Base-by-base conservation (phyloP, 352 stramenopile genomes). In the Phytophthora pluvialis region DNA sequence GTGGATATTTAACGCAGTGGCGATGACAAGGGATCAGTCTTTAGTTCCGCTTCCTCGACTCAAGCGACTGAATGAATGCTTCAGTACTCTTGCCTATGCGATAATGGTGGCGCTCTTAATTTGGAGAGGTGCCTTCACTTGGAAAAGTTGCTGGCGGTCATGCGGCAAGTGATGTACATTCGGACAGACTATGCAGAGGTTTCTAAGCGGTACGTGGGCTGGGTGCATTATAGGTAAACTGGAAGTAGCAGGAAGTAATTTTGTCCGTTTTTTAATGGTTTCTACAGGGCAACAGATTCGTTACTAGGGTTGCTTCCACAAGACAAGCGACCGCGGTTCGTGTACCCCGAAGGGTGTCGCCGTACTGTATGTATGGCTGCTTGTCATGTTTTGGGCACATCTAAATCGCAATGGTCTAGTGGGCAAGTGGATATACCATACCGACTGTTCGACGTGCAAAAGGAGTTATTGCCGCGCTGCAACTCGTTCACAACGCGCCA, bases 121-220 rank as follows among this genome's bases (percentile, higher is more conserved):
- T 56, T 68, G 36, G 60, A 68, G 18, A 35, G 53, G 1, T 68
- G 60, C 8, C 16, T 68, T 44, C 43, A 68, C 29, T 44, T 68
- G 52, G 51, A 67, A 45, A 62, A 67, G n/a, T 21, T 68, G 44
- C 21, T 68, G 16, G 21, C 43, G 12, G 45, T 62, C 10, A 53
- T 68, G 36, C 60, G 61, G 2, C 53, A 64, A 51, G 32, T 69
- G 11, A 64, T 64, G 46, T 59, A 59, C 15, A 47, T 53, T 58
- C 53, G 53, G 31, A 25, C 26, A 11, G 53, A 69, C 31, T 69
- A 69, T 26, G 53, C 61, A 26, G 11, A 42, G 11, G n/a, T 43
- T n/a, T 69, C 53, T 21, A 64, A 59, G 7, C 28, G n/a, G 61
- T 69, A 50, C 42, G 60, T 50, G 28, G 21, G 7, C 28, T 52